Evolutionary conservation across 2,329 filamentous ascomycete genomes (phyloP), one percentile per base, ranked within the genome.

Genomic region (Cladophialophora psammophila): DNA sequence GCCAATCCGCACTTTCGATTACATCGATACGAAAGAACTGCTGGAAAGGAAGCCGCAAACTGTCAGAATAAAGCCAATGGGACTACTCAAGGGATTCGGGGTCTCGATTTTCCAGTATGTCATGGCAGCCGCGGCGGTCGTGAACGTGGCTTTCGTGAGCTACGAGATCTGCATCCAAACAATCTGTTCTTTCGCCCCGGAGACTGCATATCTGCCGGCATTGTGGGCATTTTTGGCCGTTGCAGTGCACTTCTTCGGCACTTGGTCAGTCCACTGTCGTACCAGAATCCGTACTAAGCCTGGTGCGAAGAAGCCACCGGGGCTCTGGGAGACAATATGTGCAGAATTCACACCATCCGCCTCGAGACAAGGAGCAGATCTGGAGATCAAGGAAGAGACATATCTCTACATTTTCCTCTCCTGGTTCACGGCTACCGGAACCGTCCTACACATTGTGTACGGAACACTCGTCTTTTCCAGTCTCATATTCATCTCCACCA

Each of bases 361-460:
- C 5, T 45, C 40, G 5, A 15, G 40, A 18, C 15, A 45, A 45
- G 40, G 15, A n/a, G 40, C 40, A 7, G 6, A 45, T 2, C 40
- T 45, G n/a, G 40, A 45, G 40, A 45, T 45, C 40, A 45, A 45
- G 40, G 40, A 45, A 18, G 40, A 45, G 40, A 45, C 40, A 6
- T 45, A 45, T 20, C 40, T 45, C 5, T 45, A 45, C 40, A 45
- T 45, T 9, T 45, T 45, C 40, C 40, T 45, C 40, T 45, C 40
- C 15, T 45, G 40, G 40, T 45, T 45, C 15, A 45, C 40, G 4
- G 40, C 40, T 15, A 45, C 40, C 5, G 40, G 40, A 15, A 45
- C 40, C 40, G 40, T 45, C 5, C n/a, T 45, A n/a, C 40, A 45
- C 40, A 45, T 45, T 20, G 40, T 45, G n/a, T 45, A 45, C 40